phyloP scores from a whole-genome alignment of 2,329 filamentous ascomycete genomes.

The Fusarium brachygibbosum region DNA sequence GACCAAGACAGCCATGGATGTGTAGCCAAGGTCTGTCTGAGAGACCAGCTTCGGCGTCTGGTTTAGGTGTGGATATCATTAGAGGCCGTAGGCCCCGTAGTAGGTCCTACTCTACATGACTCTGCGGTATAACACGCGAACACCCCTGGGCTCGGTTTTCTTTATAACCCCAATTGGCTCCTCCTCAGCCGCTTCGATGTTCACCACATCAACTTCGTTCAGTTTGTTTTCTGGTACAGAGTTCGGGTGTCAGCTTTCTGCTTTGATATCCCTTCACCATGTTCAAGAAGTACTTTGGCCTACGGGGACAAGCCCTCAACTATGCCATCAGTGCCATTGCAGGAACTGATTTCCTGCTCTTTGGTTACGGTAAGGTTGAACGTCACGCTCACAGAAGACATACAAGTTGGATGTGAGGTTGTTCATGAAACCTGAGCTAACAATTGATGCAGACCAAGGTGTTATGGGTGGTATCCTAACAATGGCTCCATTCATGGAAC shows the following conservation, averaged over 20 bases:
- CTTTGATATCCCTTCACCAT: conserved; percentile 38
- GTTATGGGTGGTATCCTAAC: conserved; percentile 83
- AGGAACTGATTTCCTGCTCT: conserved; percentile 77
- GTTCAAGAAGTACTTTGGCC: conserved; percentile 69
- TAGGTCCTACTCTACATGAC: conserved; percentile 33
- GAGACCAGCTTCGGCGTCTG: conserved; percentile 10
- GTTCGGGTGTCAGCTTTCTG: conserved; percentile 5
- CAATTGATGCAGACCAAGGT: conserved; percentile 71
- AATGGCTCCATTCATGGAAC: conserved; percentile 69
- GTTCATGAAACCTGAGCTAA: neutral
- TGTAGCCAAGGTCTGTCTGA: conserved; percentile 14
- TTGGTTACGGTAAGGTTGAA: conserved; percentile 63
- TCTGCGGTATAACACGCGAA: conserved; percentile 29
- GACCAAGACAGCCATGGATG: conserved; percentile 4
- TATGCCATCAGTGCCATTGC: conserved; percentile 78
- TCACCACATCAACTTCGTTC: conserved; percentile 6
- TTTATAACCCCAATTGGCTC: conserved; percentile 39
- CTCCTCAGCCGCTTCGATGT: conserved; percentile 8
- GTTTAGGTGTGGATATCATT: conserved; percentile 32
- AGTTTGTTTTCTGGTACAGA: neutral
- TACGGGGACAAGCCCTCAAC: conserved; percentile 75
- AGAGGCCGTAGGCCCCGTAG: conserved; percentile 33
- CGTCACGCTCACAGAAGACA: neutral
- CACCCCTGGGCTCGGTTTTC: conserved; percentile 13
- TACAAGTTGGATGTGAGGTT: neutral